Base-by-base conservation (phyloP, 2,329 filamentous ascomycete genomes). In the Calonectria crousiana region DNA sequence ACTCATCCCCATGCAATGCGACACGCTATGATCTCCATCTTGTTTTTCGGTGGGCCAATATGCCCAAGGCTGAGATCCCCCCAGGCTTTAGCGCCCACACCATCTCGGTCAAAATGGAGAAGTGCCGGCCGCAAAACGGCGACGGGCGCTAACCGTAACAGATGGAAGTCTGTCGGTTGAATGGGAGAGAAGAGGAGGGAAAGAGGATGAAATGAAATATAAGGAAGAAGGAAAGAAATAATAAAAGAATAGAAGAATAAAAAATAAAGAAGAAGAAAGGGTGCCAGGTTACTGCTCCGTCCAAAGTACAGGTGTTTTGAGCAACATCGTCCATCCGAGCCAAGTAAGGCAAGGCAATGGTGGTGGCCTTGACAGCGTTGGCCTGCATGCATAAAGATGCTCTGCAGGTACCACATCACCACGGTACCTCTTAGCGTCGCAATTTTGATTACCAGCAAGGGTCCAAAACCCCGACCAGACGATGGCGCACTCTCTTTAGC, bases 1-100 rank as follows among this genome's bases (percentile, higher is more conserved):
- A 23, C 56, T 41, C 56, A 30, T 62, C 56, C 36, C 36, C 56
- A 38, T n/a, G 8, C 56, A 62, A 41, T 62, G 36, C 56, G 14
- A 62, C 56, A 13, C 56, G 56, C 56, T 62, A 62, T 62, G 56
- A 62, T 62, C 6, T 20, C n/a, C 26, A 60, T 60, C 56, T 60
- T 41, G 56, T 28, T 41, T 38, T 36, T 26, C 14, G 11, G 56
- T n/a, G 34, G 34, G 34, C 34, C 34, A 62, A 62, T 62, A 62
- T 62, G 32, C 34, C 56, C 56, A 62, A 62, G 56, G 56, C 56
- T 62, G 56, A 62, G 56, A 20, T 62, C 6, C 56, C 32, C 36
- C 56, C 34, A 62, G 41, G 56, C 26, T 41, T 16, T 62, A 60
- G 56, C 56, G 56, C 56, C 14, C 56, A 36, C 56, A 41, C 56